phyloP scores from a whole-genome alignment of 441 rosid genomes.

The Gossypium aridum region DNA sequence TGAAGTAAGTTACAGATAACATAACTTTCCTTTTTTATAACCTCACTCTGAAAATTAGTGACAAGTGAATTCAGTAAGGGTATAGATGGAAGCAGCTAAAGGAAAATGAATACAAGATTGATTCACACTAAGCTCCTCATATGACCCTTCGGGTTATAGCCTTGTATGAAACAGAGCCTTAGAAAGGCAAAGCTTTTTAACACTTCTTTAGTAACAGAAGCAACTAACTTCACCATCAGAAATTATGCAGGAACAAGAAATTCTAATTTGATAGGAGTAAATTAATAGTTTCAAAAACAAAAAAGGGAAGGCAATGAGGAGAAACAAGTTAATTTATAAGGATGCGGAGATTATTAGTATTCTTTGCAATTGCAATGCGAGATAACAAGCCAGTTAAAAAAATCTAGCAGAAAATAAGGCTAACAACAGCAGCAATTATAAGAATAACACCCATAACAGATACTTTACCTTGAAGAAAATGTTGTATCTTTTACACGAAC shows the following conservation, averaged over 20 bases:
- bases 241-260: neutral
- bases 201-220: neutral
- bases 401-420: neutral
- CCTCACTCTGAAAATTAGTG: neutral
- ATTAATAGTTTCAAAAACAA: neutral
- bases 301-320: neutral
- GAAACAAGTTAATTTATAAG: neutral
- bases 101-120: neutral
- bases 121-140: neutral
- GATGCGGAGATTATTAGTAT: neutral
- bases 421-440: neutral
- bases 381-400: neutral
- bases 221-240: neutral
- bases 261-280: neutral
- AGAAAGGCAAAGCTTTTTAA: neutral
- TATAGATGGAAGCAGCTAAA: neutral
- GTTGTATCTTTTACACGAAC: slow-evolving; percentile 88
- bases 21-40: neutral
- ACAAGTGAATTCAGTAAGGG: neutral
- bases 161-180: neutral
- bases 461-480: slow-evolving; percentile 80
- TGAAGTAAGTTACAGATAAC: neutral
- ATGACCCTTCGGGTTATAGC: neutral
- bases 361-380: neutral
- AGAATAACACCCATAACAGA: neutral